These are phyloP conservation scores for Lachancea cidri DNA, from an alignment of 805 yeast species.

Conservation along the genomic window DNA sequence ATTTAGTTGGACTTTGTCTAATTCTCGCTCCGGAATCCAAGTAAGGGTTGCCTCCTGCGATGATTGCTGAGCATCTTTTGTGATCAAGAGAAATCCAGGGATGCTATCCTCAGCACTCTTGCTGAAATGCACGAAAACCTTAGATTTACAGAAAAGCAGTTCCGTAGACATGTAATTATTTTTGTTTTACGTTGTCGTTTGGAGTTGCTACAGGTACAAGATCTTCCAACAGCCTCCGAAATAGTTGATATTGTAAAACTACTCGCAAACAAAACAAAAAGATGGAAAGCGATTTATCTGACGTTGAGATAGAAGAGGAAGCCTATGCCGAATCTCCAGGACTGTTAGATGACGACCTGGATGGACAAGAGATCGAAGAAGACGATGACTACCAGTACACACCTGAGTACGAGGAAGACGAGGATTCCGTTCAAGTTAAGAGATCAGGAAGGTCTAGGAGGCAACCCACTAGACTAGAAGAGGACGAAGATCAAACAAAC, in stretches of 20 bases:
- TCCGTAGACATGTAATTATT: conserved; percentile 12
- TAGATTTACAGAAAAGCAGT: conserved; percentile 47
- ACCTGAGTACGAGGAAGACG: conserved; percentile 15
- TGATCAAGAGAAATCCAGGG: conserved; percentile 67
- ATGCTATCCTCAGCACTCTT: conserved; percentile 68
- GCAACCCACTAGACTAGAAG: conserved; percentile 5
- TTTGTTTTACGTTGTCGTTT: not conserved
- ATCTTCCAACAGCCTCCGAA: not conserved
- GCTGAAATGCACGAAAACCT: conserved; percentile 82
- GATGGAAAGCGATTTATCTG: conserved; percentile 19
- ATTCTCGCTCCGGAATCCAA: conserved; percentile 25
- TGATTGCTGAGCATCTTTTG: conserved; percentile 41
- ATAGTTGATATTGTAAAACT: not conserved
- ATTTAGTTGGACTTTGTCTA: conserved; percentile 12
- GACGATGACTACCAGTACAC: conserved; percentile 11
- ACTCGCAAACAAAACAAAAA: not conserved
- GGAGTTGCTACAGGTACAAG: not conserved
- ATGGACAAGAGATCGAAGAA: conserved; percentile 9
- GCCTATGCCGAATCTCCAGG: conserved; percentile 14
- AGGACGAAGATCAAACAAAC: conserved; percentile 11
- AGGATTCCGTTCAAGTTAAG: conserved; percentile 3
- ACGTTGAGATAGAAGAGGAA: conserved; percentile 16
- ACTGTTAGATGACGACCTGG: conserved; percentile 12
- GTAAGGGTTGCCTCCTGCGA: conserved; percentile 37
- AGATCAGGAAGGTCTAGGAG: conserved; percentile 4